Evolutionary conservation across 495 filamentous ascomycete species (phyloP).

Genomic region (Parachaetomium inaequale): DNA sequence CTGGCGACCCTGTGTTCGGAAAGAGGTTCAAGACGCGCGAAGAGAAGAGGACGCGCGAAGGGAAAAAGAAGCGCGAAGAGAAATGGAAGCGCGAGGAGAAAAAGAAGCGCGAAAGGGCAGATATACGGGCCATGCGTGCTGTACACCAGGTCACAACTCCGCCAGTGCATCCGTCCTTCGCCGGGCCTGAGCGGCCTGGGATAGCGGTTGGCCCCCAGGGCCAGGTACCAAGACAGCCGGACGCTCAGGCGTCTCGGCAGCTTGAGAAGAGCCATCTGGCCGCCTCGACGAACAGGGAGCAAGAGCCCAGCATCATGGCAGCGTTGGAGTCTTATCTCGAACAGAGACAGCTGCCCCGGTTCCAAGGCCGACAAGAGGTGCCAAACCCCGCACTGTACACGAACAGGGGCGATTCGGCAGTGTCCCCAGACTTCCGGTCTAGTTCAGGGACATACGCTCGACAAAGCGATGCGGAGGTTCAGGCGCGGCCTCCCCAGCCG

Average conservation of each 20-base stretch:
- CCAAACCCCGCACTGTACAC: conserved; percentile 5
- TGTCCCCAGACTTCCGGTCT: neutral
- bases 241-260: neutral
- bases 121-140: conserved; percentile 34
- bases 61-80: neutral
- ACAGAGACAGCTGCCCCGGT: neutral
- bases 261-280: neutral
- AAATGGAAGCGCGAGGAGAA: neutral
- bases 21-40: conserved; percentile 26
- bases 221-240: neutral
- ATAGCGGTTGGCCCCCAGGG: neutral
- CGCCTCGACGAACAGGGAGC: neutral
- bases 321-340: conserved; percentile 28
- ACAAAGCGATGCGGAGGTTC: neutral
- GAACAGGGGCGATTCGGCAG: neutral
- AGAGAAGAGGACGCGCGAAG: conserved; percentile 14
- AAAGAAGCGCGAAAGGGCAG: conserved; percentile 23
- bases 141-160: conserved; percentile 25
- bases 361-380: neutral
- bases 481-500: neutral
- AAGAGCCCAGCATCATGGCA: conserved; percentile 18
- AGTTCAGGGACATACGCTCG: neutral
- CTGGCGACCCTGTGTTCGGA: conserved; percentile 12
- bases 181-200: neutral
- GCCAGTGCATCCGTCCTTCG: conserved; percentile 9